A percentile compares a stretch with the other conserved stretches of the same genome.
These are phyloP conservation scores for Colletotrichum noveboracense DNA, from an alignment of 2,329 filamentous ascomycete genomes.

Conservation along the genomic window DNA sequence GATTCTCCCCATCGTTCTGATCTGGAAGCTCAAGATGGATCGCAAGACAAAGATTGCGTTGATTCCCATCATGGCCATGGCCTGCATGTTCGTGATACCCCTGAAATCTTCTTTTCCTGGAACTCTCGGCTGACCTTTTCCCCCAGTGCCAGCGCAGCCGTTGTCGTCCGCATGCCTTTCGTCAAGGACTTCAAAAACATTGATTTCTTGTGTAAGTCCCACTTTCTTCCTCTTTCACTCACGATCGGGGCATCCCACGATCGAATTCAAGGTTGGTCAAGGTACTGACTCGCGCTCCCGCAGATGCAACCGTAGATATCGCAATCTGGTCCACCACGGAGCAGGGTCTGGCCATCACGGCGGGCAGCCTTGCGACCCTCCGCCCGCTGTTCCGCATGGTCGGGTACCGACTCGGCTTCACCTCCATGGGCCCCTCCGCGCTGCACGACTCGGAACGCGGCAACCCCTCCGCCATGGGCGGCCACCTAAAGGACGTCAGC, in stretches of 20 bases:
- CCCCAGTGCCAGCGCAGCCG: constrained; percentile 47
- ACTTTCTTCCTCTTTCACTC: not conserved
- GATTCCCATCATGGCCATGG: constrained; percentile 59
- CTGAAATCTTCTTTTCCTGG: not conserved
- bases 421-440: constrained; percentile 11
- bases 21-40: constrained; percentile 62
- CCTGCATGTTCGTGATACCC: constrained; percentile 53
- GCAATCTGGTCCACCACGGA: constrained; percentile 57
- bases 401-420: constrained; percentile 35
- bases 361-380: constrained; percentile 51
- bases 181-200: constrained; percentile 40
- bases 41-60: constrained; percentile 55
- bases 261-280: not conserved
- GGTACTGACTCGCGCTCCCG: not conserved
- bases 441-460: not conserved
- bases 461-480: constrained; percentile 11
- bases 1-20: constrained; percentile 58
- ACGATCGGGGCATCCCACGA: not conserved
- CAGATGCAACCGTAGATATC: constrained; percentile 45
- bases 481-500: not conserved
- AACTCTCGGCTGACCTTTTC: not conserved
- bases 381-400: constrained; percentile 47
- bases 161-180: constrained; percentile 46
- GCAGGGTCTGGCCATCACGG: constrained; percentile 52
- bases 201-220: constrained; percentile 48